These are phyloP conservation scores for Mycena galopus DNA, from an alignment of 768 basidiomycete species.

Conservation along the genomic window DNA sequence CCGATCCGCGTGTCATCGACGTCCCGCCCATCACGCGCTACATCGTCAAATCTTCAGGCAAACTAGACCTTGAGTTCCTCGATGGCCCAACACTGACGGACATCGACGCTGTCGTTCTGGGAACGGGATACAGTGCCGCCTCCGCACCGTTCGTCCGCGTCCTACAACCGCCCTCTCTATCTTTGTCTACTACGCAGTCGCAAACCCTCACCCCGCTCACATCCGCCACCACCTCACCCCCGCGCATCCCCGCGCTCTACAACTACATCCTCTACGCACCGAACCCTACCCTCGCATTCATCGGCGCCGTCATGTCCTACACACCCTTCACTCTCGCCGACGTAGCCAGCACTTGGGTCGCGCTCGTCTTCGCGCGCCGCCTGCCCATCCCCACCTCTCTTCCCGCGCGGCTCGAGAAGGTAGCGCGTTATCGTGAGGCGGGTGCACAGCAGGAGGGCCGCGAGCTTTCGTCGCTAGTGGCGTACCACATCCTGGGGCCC, in stretches of 20 bases:
- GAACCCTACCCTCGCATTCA: constrained; percentile 62
- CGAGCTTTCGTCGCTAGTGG: constrained; percentile 49
- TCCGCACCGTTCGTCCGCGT: constrained; percentile 57
- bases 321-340: constrained; percentile 65
- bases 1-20: constrained; percentile 57
- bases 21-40: constrained; percentile 57
- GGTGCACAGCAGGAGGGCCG: constrained; percentile 38
- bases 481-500: constrained; percentile 52
- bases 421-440: constrained; percentile 34
- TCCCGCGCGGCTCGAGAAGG: constrained; percentile 45
- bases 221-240: constrained; percentile 42
- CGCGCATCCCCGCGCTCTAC: constrained; percentile 60
- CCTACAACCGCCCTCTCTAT: constrained; percentile 33
- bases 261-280: constrained; percentile 60
- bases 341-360: constrained; percentile 63
- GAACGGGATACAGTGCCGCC: constrained; percentile 61
- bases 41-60: constrained; percentile 34
- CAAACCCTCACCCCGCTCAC: constrained; percentile 45
- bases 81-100: constrained; percentile 55
- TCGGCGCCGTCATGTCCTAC: constrained; percentile 56
- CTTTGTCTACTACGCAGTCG: neutral
- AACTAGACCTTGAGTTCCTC: constrained; percentile 50
- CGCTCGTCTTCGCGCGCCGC: constrained; percentile 54
- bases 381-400: constrained; percentile 50
- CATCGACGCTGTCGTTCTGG: constrained; percentile 59